Evolutionary conservation across 2,329 filamentous ascomycete species (phyloP).

Genomic region (Amylocarpus encephaloides): DNA sequence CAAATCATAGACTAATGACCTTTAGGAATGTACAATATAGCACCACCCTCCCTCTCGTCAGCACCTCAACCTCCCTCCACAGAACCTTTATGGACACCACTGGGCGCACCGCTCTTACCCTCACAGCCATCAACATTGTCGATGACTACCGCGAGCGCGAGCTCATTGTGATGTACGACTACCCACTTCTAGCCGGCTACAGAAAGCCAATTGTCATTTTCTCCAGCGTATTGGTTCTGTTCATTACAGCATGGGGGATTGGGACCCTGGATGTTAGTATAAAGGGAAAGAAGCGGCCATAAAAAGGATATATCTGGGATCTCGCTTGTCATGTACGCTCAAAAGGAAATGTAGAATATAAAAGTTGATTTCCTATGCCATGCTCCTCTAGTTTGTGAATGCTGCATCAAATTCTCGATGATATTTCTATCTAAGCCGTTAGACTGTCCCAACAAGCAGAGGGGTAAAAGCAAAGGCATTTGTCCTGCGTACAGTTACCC

Average conservation of each 20-base stretch:
- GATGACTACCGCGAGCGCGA: slow-evolving; percentile 84
- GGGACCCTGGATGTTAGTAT: slow-evolving; percentile 39
- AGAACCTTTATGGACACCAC: slow-evolving; percentile 91
- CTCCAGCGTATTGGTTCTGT: slow-evolving; percentile 64
- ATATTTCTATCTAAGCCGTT: too few relatives aligned
- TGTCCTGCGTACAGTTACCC: too few relatives aligned
- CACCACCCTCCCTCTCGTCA: slow-evolving; percentile 65
- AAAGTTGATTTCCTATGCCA: slow-evolving; percentile 3
- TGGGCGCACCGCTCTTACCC: slow-evolving; percentile 73
- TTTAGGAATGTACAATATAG: slow-evolving; percentile 71
- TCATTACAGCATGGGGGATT: slow-evolving; percentile 66
- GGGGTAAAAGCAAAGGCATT: too few relatives aligned
- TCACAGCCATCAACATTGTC: slow-evolving; percentile 79
- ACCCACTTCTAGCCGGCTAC: slow-evolving; percentile 65
- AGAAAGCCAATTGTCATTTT: slow-evolving; percentile 85
- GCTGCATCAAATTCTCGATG: too few relatives aligned
- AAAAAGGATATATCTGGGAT: neutral
- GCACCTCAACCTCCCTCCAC: slow-evolving; percentile 56
- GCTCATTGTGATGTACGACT: slow-evolving; percentile 82
- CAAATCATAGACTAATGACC: slow-evolving; percentile 37
- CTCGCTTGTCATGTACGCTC: slow-evolving; percentile 1
- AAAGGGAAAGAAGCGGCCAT: slow-evolving; percentile 20
- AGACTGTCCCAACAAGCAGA: too few relatives aligned
- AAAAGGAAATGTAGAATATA: slow-evolving; percentile 7
- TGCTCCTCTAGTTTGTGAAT: too few relatives aligned